Evolutionary conservation across 2,329 filamentous ascomycete species (phyloP), one percentile per base, ranked within the genome.

Genomic region (Hortaea sp.): DNA sequence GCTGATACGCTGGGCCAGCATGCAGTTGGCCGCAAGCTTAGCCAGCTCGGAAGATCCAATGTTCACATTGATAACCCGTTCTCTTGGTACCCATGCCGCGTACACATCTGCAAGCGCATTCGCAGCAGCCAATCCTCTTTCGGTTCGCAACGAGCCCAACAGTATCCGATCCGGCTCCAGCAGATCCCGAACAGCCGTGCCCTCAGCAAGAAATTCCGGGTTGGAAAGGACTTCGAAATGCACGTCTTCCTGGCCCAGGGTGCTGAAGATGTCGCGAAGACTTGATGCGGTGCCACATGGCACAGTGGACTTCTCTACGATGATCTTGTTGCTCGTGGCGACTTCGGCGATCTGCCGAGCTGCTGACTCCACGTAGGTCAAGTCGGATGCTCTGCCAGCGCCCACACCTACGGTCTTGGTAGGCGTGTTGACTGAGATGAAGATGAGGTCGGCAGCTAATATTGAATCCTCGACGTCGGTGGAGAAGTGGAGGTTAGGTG

Each of bases 271-370:
- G 53, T 82, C 76, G 55, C 77, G 74, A 35, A 88, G 79, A 30
- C 80, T 75, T 54, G 85, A 75, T 1, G 84, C 82, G 5, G 85
- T 88, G 50, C 81, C 73, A 62, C 82, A 86, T 2, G 85, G 85
- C 28, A 89, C 85, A 0, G 85, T 90, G 46, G 79, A 84, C 69
- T 89, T 90, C 69, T 89, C 85, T 13, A 89, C 85, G 43, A 90
- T 78, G 46, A 89, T 85, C 45, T 82, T 78, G 41, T 81, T 81
- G 12, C 74, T 69, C 29, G 75, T 78, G 3, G 84, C 82, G 50
- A 81, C 71, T 53, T 77, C 70, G 7, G 84, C 85, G 31, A 89
- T 81, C 46, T 78, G 77, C 43, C 75, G 73, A 1, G 79, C 79
- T 5, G 83, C 84, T 12, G 78, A 78, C 62, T 89, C 84, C 28